phyloP scores from a whole-genome alignment of 2,329 filamentous ascomycete species.

The Aspergillus sergii region DNA sequence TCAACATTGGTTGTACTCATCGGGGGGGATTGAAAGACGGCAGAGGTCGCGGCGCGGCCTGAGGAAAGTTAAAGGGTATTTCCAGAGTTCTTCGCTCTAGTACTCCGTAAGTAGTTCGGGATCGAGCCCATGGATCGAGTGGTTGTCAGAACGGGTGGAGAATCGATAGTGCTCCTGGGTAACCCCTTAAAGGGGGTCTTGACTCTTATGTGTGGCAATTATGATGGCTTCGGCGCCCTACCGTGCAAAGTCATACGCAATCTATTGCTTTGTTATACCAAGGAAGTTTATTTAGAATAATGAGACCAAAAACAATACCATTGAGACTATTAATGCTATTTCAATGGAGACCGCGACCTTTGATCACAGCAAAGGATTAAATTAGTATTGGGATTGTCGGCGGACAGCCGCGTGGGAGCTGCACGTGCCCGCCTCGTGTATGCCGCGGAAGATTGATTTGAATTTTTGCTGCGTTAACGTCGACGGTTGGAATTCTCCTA shows the following conservation, averaged over 20 bases:
- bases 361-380: neutral
- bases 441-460: neutral
- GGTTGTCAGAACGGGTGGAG: conserved; percentile 17
- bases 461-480: no score
- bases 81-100: conserved; percentile 11
- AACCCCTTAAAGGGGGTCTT: conserved; percentile 8
- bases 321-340: neutral
- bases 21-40: neutral
- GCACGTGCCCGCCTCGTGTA: neutral
- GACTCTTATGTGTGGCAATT: neutral
- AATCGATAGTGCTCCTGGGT: neutral
- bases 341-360: neutral
- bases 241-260: neutral
- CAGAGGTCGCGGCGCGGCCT: conserved; percentile 2
- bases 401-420: neutral
- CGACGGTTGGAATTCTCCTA: neutral
- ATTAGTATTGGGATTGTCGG: neutral
- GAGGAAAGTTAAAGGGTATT: conserved; percentile 4
- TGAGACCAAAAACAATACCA: neutral
- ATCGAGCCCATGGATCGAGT: conserved; percentile 19
- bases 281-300: neutral
- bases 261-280: neutral
- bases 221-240: no score
- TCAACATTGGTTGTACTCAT: neutral
- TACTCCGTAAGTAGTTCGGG: conserved; percentile 3